Conservation (phyloP, 2,329 filamentous ascomycete species). For the Curvularia hawaiiensis region DNA sequence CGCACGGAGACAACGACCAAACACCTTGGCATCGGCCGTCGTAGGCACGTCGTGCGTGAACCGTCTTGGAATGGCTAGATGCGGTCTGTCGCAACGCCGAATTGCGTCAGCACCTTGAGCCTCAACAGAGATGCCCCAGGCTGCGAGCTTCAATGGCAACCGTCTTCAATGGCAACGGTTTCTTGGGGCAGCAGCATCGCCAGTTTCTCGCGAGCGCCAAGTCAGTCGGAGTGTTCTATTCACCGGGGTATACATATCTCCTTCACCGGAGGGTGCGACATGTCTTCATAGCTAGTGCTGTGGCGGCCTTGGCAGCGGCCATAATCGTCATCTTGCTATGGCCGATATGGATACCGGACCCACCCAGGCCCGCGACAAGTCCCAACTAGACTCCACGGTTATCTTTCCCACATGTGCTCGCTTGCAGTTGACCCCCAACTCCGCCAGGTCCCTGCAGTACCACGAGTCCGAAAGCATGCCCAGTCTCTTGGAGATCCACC, state of each 20-base stretch:
- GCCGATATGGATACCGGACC: neutral
- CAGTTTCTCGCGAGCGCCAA: neutral
- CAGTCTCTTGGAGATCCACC: neutral
- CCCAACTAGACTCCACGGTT: neutral
- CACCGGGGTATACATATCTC: no score
- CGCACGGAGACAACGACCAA: constrained; percentile 3
- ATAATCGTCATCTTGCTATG: neutral
- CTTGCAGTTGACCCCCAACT: neutral
- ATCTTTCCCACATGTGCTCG: neutral
- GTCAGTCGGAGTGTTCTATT: neutral
- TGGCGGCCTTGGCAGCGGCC: neutral
- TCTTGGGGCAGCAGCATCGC: neutral
- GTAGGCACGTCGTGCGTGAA: neutral
- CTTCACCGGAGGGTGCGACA: neutral
- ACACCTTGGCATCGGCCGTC: neutral
- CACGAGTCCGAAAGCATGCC: constrained; percentile 10
- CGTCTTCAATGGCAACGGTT: neutral
- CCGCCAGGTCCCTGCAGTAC: neutral
- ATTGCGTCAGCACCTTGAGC: neutral
- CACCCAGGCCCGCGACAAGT: neutral
- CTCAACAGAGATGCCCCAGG: neutral
- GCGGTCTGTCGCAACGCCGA: neutral
- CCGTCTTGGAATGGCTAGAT: neutral
- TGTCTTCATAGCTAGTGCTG: neutral
- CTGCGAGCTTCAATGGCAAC: neutral